These are phyloP conservation scores for Gloeostereum incarnatum DNA, from an alignment of 768 basidiomycete species.

Conservation along the genomic window DNA sequence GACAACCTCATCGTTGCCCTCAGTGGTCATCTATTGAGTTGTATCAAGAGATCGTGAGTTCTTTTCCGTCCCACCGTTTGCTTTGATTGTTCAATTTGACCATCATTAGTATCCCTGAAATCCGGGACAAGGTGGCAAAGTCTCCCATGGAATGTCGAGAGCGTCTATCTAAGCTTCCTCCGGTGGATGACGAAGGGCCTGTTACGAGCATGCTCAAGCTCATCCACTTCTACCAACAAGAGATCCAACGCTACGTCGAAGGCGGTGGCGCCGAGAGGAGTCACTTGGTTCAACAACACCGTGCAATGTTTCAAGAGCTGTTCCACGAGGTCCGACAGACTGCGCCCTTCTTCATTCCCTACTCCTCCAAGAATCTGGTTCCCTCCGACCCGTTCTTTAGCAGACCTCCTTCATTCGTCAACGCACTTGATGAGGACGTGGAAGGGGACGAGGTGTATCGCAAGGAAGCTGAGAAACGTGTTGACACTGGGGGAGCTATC, in stretches of 20 bases:
- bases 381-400: too few species aligned
- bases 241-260: slow-evolving; percentile 7
- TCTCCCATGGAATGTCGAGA: background rate
- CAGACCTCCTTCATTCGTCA: too few species aligned
- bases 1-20: background rate
- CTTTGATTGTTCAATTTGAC: background rate
- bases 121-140: background rate
- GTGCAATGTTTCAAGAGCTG: background rate
- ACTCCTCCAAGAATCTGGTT: too few species aligned
- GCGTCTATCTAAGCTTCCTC: slow-evolving; percentile 11
- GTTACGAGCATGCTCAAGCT: slow-evolving; percentile 10
- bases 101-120: background rate
- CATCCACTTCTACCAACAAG: slow-evolving; percentile 10
- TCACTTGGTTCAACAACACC: background rate
- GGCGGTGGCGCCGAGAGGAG: background rate
- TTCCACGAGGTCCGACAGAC: background rate
- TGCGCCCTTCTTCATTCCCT: background rate
- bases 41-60: background rate
- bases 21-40: background rate
- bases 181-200: slow-evolving; percentile 10
- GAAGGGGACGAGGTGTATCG: too few species aligned
- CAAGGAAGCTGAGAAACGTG: too few species aligned
- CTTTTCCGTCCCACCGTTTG: background rate
- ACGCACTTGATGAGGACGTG: too few species aligned
- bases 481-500: too few species aligned